Evolutionary conservation across 2,329 filamentous ascomycete genomes (phyloP), one percentile per base, ranked within the genome.

Genomic region (Penicillium hordei): DNA sequence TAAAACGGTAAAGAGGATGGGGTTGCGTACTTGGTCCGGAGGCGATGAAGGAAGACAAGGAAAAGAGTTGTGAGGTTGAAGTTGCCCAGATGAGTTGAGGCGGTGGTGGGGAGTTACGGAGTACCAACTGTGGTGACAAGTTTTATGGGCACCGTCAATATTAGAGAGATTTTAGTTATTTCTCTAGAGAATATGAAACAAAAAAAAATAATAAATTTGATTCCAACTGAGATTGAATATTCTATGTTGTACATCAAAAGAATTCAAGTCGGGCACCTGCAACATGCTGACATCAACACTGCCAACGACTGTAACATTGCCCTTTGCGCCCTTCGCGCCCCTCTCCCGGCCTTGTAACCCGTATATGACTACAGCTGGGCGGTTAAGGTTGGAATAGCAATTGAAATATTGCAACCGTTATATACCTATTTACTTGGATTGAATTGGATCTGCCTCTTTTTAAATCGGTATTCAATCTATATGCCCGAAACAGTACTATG

Each of bases 201-300:
- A 31, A 8, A 27, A 27, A 27, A 10, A 15, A 34, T 19, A 23
- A 45, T 17, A 48, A 27, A 29, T 39, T 15, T 25, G 15, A 34
- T 34, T 34, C 8, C 13, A n/a, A 27, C 25, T 49, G 34, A 52
- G 31, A 53, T 48, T 48, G 33, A 48, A 38, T 45, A 25, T 46
- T 23, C 48, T 50, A 38, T 45, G 19, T 46, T 23, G 36, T 50
- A 7, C 29, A 21, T 31, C 6, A 33, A 23, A 15, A n/a, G 17
- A 34, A 44, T 44, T 52, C 25, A 15, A 12, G 19, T 52, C 49
- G 49, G 48, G 48, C 48, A 52, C 31, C 52, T 54, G 33, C 51
- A 54, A 50, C 48, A 63, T 54, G 54, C 64, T 66, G 64, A 66
- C 64, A 66, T 66, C 64, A 66, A 65, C 62, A 65, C 64, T 65